Evolutionary conservation across 1,284 basidiomycete genomes (phyloP), one percentile per base, ranked within the genome.

Genomic region (Lentinula novae-zelandiae): DNA sequence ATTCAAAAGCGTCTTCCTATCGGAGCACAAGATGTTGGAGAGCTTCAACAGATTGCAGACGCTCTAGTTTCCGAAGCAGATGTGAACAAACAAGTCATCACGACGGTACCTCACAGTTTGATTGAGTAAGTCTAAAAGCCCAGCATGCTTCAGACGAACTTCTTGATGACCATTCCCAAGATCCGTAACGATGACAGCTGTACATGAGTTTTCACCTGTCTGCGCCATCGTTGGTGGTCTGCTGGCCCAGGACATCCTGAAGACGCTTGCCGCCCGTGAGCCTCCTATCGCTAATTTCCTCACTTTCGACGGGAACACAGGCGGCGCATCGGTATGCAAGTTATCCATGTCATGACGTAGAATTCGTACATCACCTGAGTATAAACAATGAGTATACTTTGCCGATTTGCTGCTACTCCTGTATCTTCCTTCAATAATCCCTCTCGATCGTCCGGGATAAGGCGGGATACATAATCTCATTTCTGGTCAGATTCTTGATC

Each of bases 151-250:
- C 60, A 50, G 42, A 46, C 12, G 31, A 36, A 34, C 44, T 39
- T 54, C 39, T 48, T 31, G 38, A 50, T 61, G 39, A 46, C 54
- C 17, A 20, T 54, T 33, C 38, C 58, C 39, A 50, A 90, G 90
- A 60, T 77, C 84, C 49, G 67, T 91, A 52, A 78, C 87, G 10
- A 79, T 77, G 15, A 89, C 90, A n/a, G 89, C 93, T 13, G 75
- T 78, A n/a, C 85, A 90, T 71, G 91, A 96, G 71, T 92, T 96
- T 77, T 87, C 92, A 3, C 92, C 95, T 1, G 86, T 95, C 3
- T 90, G 95, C 71, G 95, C 95, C 0, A 90, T 99, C 34, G 80
- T 99, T 50, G 96, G 97, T 34, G 97, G 97, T 13, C 84, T 98
- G 73, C 76, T 98, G 13, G 95, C 90, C 1, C 97, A 99, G 74